phyloP scores from a whole-genome alignment of 2,329 filamentous ascomycete genomes.

The Fusarium cyanostomum region DNA sequence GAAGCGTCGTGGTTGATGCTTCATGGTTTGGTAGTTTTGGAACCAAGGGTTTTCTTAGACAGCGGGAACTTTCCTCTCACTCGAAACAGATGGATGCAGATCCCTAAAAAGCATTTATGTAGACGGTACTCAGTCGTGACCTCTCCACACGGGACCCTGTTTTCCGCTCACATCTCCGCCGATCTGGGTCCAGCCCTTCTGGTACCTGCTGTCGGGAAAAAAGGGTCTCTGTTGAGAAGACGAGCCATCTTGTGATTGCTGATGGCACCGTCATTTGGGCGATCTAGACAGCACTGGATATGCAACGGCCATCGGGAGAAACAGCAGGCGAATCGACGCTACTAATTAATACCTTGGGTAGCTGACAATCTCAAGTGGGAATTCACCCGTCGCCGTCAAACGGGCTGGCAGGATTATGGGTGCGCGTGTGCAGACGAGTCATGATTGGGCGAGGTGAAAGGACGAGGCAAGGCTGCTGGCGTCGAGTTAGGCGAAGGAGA shows the following conservation, averaged over 20 bases:
- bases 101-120: conserved; percentile 5
- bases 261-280: conserved; percentile 21
- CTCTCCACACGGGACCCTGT: conserved; percentile 13
- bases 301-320: conserved; percentile 19
- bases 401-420: conserved; percentile 17
- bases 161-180: conserved; percentile 19
- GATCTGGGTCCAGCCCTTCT: conserved; percentile 9
- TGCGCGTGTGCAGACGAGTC: not conserved
- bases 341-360: too few relatives aligned
- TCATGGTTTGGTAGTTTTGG: not conserved
- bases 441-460: not conserved
- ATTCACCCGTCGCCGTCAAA: conserved; percentile 3
- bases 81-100: not conserved
- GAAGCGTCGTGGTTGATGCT: not conserved
- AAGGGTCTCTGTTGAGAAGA: not conserved
- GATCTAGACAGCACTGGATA: conserved; percentile 17
- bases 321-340: conserved; percentile 27
- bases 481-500: not conserved
- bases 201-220: not conserved
- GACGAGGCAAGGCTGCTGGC: not conserved
- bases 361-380: conserved; percentile 10
- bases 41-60: not conserved
- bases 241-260: not conserved
- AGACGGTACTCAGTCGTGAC: conserved; percentile 28
- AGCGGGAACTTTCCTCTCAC: not conserved